Evolutionary conservation across 345 rosid genomes (phyloP).

Genomic region (Chamaenerion angustifolium): DNA sequence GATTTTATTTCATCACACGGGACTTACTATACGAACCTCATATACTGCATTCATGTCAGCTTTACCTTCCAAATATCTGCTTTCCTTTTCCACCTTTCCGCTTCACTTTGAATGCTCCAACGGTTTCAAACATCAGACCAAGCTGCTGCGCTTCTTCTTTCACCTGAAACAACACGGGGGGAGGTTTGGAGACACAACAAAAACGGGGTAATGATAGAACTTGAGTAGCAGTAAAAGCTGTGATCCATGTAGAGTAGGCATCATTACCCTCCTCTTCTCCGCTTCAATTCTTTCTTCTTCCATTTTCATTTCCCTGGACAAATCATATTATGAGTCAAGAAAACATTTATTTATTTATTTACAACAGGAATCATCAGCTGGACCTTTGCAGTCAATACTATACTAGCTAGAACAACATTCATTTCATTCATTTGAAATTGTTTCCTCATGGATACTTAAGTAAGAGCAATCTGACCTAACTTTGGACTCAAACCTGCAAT

Average conservation of each 20-base stretch:
- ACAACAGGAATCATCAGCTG: no score
- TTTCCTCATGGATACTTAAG: no score
- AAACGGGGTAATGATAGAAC: background rate
- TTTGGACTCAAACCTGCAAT: no score
- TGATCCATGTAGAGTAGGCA: background rate
- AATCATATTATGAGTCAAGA: background rate
- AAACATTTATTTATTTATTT: no score
- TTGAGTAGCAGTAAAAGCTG: background rate
- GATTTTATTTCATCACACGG: slow-evolving; percentile 1
- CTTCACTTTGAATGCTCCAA: slow-evolving; percentile 91
- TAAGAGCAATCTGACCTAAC: no score
- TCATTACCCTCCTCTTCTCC: slow-evolving; percentile 73
- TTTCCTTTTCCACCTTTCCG: slow-evolving; percentile 91
- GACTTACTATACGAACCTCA: background rate
- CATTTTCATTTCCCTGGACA: slow-evolving; percentile 58
- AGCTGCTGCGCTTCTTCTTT: slow-evolving; percentile 90
- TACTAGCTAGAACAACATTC: no score
- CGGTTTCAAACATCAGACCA: slow-evolving; percentile 65
- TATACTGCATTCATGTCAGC: slow-evolving; percentile 12
- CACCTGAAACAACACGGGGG: slow-evolving; percentile 32
- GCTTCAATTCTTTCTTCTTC: slow-evolving; percentile 89
- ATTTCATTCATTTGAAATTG: no score
- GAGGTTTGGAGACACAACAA: background rate
- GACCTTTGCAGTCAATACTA: no score
- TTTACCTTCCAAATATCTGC: slow-evolving; percentile 74